phyloP scores from a whole-genome alignment of 1,284 basidiomycete genomes.

The Microbotryomycetes sp. region DNA sequence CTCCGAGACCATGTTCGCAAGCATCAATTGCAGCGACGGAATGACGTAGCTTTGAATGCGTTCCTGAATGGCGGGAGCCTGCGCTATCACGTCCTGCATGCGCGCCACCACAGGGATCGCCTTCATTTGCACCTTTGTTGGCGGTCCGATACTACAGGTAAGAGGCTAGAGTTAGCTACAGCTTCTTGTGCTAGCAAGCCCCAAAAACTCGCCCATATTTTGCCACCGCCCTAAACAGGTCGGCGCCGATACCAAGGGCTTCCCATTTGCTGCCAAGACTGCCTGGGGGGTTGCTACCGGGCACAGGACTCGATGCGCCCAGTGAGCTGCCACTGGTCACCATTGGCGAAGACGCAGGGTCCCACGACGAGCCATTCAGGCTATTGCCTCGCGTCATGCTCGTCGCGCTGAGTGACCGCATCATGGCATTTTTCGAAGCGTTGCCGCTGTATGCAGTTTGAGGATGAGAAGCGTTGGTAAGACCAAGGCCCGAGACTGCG shows the following conservation, averaged over 20 bases:
- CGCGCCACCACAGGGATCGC: conserved; percentile 90
- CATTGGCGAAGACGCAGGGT: conserved; percentile 6
- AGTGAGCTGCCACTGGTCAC: conserved; percentile 2
- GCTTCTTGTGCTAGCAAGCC: neutral
- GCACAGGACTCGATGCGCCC: conserved; percentile 2
- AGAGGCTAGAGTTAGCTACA: no score
- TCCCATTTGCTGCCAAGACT: conserved; percentile 96
- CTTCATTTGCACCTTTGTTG: conserved; percentile 96
- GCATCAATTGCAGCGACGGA: conserved; percentile 56
- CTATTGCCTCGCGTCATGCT: neutral
- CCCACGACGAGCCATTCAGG: neutral
- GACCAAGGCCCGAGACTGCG: neutral
- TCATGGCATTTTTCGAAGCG: neutral
- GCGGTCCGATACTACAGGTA: conserved; percentile 71
- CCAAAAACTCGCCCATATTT: conserved; percentile 73
- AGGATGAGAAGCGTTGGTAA: neutral
- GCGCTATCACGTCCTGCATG: conserved; percentile 92
- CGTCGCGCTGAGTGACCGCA: neutral
- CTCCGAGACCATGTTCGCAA: conserved; percentile 50
- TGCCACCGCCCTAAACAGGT: conserved; percentile 76
- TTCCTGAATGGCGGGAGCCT: conserved; percentile 96
- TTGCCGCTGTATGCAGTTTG: neutral
- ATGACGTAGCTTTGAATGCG: conserved; percentile 89
- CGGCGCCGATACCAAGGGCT: conserved; percentile 74
- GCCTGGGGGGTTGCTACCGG: conserved; percentile 46